A percentile compares a stretch with the other conserved stretches of the same genome.
Evolutionary conservation across 768 basidiomycete genomes (phyloP).

Genomic region (Fistulinella prunicolor): DNA sequence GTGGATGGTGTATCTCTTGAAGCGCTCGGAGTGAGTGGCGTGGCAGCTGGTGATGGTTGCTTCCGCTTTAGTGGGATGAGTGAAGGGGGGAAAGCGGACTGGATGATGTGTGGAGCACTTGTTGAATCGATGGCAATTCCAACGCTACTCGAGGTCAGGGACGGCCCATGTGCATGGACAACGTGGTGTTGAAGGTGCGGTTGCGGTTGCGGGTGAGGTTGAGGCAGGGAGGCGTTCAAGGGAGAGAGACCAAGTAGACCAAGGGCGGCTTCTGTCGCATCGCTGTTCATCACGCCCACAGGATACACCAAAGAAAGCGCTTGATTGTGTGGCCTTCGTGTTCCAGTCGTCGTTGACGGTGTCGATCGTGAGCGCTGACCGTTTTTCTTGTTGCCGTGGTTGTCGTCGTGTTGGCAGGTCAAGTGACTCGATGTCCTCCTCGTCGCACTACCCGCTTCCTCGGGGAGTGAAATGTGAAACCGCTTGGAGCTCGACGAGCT

Average conservation of each 20-base stretch:
- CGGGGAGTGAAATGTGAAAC: not conserved
- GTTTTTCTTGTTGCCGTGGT: constrained; percentile 19
- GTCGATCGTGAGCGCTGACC: constrained; percentile 13
- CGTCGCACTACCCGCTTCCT: constrained; percentile 4
- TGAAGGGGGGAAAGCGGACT: constrained; percentile 22
- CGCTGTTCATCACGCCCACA: constrained; percentile 42
- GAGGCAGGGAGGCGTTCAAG: constrained; percentile 33
- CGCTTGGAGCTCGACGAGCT: constrained; percentile 13
- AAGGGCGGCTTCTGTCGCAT: constrained; percentile 59
- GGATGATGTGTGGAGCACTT: constrained; percentile 18
- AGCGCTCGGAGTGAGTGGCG: constrained; percentile 7
- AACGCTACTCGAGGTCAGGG: constrained; percentile 23
- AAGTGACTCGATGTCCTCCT: constrained; percentile 4
- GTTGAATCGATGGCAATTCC: constrained; percentile 27
- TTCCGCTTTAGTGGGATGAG: constrained; percentile 44
- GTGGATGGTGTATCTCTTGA: constrained; percentile 7
- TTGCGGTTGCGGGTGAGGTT: constrained; percentile 25
- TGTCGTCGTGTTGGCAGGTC: not conserved
- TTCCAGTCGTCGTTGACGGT: constrained; percentile 7
- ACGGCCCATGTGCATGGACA: constrained; percentile 24
- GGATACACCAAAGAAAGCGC: constrained; percentile 7
- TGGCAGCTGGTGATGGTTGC: constrained; percentile 23
- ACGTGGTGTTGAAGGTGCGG: constrained; percentile 25
- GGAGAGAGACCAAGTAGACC: constrained; percentile 52
- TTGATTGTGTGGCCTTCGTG: constrained; percentile 4